These are phyloP conservation scores for Tetrahymena elliotti DNA, from an alignment of 73 alveolate species.

Conservation along the genomic window DNA sequence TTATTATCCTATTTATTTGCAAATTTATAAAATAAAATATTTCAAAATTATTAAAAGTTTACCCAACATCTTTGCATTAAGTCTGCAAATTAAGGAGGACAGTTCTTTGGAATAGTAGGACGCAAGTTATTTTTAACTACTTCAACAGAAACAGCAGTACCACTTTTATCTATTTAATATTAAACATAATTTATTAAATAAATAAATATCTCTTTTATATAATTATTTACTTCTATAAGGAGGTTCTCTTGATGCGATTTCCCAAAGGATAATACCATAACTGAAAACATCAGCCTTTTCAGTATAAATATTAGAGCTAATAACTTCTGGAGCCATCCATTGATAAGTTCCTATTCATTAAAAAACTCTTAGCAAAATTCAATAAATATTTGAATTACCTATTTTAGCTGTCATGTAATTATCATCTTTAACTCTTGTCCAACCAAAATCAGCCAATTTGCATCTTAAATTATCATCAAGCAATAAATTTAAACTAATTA, in stretches of 20 bases:
- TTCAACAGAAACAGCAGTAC: conserved; percentile 82
- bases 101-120: conserved; percentile 85
- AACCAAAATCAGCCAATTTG: conserved; percentile 98
- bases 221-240: conserved; percentile 75
- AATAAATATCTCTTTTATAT: not conserved
- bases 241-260: conserved; percentile 93
- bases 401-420: conserved; percentile 92
- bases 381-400: conserved; percentile 9
- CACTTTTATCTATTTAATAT: conserved; percentile 62
- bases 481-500: conserved; percentile 74
- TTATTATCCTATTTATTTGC: not conserved
- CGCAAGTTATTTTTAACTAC: conserved; percentile 91
- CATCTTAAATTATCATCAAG: conserved; percentile 90
- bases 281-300: conserved; percentile 98
- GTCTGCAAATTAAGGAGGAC: conserved; percentile 85
- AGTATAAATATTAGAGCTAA: conserved; percentile 86
- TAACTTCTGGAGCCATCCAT: conserved; percentile 99
- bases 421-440: conserved; percentile 73
- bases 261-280: conserved; percentile 98
- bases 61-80: conserved; percentile 94
- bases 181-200: not conserved
- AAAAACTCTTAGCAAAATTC: not conserved
- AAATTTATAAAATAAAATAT: not conserved
- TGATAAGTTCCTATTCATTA: conserved; percentile 76
- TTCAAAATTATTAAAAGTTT: conserved; percentile 61